Percentiles rank a stretch among this genome's conserved stretches.
Evolutionary conservation across 2,329 filamentous ascomycete species (phyloP).

Genomic region (Colletotrichum sp.): DNA sequence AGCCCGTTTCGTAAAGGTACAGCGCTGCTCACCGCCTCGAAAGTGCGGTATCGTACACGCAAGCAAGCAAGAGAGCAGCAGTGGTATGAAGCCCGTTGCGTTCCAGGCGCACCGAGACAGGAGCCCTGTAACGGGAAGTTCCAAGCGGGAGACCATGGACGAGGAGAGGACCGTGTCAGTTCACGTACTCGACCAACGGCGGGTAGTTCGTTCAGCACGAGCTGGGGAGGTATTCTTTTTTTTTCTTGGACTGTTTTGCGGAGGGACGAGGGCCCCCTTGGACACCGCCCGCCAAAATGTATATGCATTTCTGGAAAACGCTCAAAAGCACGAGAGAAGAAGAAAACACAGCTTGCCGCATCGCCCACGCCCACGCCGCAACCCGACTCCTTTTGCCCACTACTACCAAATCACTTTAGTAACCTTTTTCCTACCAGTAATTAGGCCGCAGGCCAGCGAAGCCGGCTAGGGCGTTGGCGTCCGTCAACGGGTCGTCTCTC

Average conservation of each 20-base stretch:
- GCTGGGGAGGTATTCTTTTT: not conserved
- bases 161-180: not conserved
- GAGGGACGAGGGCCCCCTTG: not conserved
- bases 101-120: not conserved
- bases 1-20: not conserved
- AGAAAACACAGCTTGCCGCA: not conserved
- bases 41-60: not conserved
- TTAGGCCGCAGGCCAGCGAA: constrained; percentile 65
- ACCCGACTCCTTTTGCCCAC: not conserved
- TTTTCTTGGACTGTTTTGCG: not conserved
- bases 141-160: not conserved
- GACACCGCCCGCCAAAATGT: constrained; percentile 1
- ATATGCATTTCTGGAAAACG: constrained; percentile 19
- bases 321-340: constrained; percentile 7
- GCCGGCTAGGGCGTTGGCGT: constrained; percentile 54
- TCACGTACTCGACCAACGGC: not conserved
- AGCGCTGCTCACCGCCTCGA: not conserved
- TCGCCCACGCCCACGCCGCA: not conserved
- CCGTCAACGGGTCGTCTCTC: constrained; percentile 64
- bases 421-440: constrained; percentile 55
- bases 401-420: not conserved
- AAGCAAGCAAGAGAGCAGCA: not conserved
- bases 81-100: not conserved
- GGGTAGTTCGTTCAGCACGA: not conserved
- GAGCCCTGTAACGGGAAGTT: not conserved